Base-by-base conservation (phyloP, 192 early-diverging fungal species). In the Gamsiella multidivaricata region DNA sequence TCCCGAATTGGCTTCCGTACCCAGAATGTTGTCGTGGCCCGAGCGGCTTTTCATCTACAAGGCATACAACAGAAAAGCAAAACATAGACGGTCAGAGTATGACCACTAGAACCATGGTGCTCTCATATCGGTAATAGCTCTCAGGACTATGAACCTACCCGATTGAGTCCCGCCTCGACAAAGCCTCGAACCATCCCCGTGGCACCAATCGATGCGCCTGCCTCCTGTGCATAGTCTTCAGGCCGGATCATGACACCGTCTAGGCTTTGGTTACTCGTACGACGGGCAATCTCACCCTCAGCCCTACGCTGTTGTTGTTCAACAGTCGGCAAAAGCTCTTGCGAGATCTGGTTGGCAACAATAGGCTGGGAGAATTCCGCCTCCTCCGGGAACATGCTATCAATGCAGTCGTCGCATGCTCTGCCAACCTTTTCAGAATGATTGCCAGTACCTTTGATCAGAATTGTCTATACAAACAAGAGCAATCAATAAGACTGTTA, bases 321-420 rank as follows among this genome's bases (percentile, higher is more conserved):
- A 31, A 50, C n/a, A n/a, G n/a, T 62, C 20, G 47, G 60, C 20
- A 29, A 65, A 0, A 39, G 52, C 39, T 70, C 72, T 23, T 51
- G 28, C 12, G 65, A 61, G 5, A 20, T 32, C 25, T 41, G 32
- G 17, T 14, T 32, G 5, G 37, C 37, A 34, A 14, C 17, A 42
- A 25, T 29, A 39, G 59, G n/a, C 20, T 17, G 5, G 25, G 36
- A 18, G 26, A 34, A 17, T 17, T 37, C 31, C 5, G 25, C 53
- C 11, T 78, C 82, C 25, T 83, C 82, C 0, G 82, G 82, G 45
- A 80, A 80, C 82, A 83, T 83, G 32, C 67, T 80, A 15, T 70
- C 70, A 11, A 80, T 70, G 45, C 82, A 83, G 3, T 74, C 64
- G 42, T 83, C 82, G 31, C 82, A 83, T 12, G 82, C 82, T n/a